These are phyloP conservation scores for Cytospora chrysosperma DNA, from an alignment of 2,329 filamentous ascomycete species.

Conservation along the genomic window DNA sequence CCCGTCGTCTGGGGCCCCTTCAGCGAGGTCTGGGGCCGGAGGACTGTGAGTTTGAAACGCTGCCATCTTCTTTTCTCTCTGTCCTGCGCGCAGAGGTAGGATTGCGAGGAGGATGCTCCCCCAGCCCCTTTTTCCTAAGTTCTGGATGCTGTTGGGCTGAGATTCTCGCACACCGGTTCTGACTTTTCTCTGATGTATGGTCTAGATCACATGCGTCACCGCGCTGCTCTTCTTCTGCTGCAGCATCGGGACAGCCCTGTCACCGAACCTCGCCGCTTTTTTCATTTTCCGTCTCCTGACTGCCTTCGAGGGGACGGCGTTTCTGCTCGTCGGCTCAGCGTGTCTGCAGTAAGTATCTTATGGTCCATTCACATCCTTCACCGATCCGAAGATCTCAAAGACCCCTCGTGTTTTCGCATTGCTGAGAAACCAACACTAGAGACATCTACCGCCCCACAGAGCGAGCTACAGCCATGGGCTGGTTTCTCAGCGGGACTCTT, in stretches of 20 bases:
- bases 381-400: no score
- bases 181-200: not conserved
- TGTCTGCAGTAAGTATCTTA: constrained; percentile 50
- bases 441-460: constrained; percentile 60
- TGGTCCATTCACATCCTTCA: no score
- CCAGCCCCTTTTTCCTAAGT: no score
- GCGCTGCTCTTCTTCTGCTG: constrained; percentile 61
- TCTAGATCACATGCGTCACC: constrained; percentile 53
- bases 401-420: not conserved
- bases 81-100: not conserved
- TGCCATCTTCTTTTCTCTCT: not conserved
- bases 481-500: constrained; percentile 65
- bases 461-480: constrained; percentile 64
- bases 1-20: constrained; percentile 67
- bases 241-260: constrained; percentile 63
- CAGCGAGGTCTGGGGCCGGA: constrained; percentile 56
- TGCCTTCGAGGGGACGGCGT: constrained; percentile 68
- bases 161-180: constrained; percentile 3
- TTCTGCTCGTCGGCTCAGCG: constrained; percentile 64
- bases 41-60: constrained; percentile 39
- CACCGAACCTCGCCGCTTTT: constrained; percentile 64
- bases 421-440: constrained; percentile 24
- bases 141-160: no score
- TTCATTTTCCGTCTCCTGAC: constrained; percentile 69
- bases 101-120: no score